Evolutionary conservation across 2,329 filamentous ascomycete genomes (phyloP).

Genomic region (Chaetomium strumarium): DNA sequence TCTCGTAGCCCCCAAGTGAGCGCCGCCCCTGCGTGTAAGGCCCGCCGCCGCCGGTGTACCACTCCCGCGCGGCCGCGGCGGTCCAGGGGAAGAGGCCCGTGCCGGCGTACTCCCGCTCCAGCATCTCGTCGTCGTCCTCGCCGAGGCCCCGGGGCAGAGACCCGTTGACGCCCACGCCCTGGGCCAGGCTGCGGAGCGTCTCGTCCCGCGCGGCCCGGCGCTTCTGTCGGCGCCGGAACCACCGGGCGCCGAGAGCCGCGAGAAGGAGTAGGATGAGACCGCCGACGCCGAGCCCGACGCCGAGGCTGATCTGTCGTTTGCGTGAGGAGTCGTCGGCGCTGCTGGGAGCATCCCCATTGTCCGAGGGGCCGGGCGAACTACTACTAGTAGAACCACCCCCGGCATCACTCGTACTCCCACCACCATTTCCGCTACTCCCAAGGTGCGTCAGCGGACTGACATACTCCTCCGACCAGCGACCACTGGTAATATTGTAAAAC

Average conservation of each 20-base stretch:
- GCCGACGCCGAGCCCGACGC: conserved; percentile 60
- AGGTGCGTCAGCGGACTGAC: conserved; percentile 35
- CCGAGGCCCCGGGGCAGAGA: conserved; percentile 27
- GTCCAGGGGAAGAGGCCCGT: conserved; percentile 30
- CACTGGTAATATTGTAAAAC: conserved; percentile 54
- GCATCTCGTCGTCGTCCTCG: conserved; percentile 43
- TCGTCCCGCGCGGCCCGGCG: conserved; percentile 35
- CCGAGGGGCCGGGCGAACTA: too few relatives aligned
- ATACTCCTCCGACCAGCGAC: conserved; percentile 48
- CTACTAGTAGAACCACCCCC: too few relatives aligned
- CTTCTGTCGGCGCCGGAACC: conserved; percentile 43
- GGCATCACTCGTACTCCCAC: background rate
- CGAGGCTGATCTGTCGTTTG: conserved; percentile 50
- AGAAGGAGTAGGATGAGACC: conserved; percentile 43
- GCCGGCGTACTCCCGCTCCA: conserved; percentile 35
- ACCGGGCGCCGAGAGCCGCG: conserved; percentile 32
- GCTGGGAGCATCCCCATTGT: too few relatives aligned
- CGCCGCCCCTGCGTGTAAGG: conserved; percentile 35
- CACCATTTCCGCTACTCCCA: conserved; percentile 5
- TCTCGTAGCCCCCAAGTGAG: conserved; percentile 47
- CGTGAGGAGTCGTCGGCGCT: conserved; percentile 15
- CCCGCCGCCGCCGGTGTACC: conserved; percentile 43
- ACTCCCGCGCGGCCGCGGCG: conserved; percentile 27
- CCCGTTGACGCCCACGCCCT: conserved; percentile 39
- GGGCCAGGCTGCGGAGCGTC: conserved; percentile 43